Base-by-base conservation (phyloP, 2,329 filamentous ascomycete species). In the Scleromitrula shiraiana region DNA sequence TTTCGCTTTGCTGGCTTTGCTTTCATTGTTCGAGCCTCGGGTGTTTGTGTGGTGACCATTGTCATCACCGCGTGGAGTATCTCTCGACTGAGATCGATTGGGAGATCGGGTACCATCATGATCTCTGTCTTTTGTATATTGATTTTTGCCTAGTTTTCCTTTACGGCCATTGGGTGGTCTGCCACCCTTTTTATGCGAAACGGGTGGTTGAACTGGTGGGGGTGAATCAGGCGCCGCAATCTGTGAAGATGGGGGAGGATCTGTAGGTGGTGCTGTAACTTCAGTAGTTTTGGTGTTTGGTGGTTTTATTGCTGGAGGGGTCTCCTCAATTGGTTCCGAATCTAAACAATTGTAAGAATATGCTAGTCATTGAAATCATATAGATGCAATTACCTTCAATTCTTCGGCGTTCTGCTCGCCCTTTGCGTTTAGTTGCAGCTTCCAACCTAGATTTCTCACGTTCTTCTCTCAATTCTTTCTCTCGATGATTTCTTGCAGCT, bases 51-150 rank as follows among this genome's bases (percentile, higher is more conserved):
- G 69, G 49, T 75, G 70, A 63, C 74, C 67, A 63, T 77, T 69
- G 55, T 77, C 70, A 63, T 78, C 72, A 38, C 45, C 50, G 47
- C 55, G 57, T 5, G 48, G 27, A 14, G 62, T 54, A 43, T 65
- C 74, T 64, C 52, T 72, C 67, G 56, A 73, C 64, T 49, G 77
- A 76, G 53, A 79, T 68, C 32, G 72, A 70, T 8, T 51, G 15
- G 78, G 76, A 4, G 80, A 80, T 22, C 72, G 75, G 23, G 79
- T 76, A 24, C 71, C 55, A n/a, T 56, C 61, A 5, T 62, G 64
- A 40, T 88, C 84, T 38, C 82, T 77, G 54, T 90, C 84, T 61
- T 83, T 85, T 1, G 85, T 90, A 59, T 91, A 90, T 64, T 93
- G 88, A 55, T 91, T 93, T 53, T 85, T 82, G 15, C 85, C 83